Evolutionary conservation across 495 filamentous ascomycete genomes (phyloP).

Genomic region (Hypoxylon fuscum): DNA sequence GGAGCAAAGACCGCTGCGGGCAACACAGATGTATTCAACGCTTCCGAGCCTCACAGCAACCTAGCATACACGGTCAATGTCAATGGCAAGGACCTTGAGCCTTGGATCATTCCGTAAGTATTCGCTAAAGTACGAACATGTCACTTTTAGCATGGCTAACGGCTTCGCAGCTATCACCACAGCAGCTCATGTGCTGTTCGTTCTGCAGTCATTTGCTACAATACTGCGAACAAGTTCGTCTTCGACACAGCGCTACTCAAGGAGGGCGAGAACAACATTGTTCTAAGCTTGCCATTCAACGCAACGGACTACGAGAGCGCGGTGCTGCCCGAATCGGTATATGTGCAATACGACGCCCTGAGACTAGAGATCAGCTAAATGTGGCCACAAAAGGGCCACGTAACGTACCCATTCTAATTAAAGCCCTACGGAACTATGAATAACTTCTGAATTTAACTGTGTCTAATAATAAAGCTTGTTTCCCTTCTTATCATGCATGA

Average conservation of each 20-base stretch:
- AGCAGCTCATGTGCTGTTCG: constrained; percentile 63
- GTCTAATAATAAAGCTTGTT: constrained; percentile 1
- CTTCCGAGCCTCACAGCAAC: constrained; percentile 56
- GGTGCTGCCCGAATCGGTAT: constrained; percentile 57
- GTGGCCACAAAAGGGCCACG: constrained; percentile 30
- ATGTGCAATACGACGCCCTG: constrained; percentile 69
- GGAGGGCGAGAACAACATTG: constrained; percentile 58
- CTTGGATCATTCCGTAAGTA: constrained; percentile 59
- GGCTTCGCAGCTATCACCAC: constrained; percentile 44
- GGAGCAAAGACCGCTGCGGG: constrained; percentile 65
- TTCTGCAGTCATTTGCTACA: constrained; percentile 65
- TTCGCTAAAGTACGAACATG: not conserved
- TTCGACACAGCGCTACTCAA: constrained; percentile 57
- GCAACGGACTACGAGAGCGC: constrained; percentile 65
- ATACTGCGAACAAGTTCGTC: constrained; percentile 59
- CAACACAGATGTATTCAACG: constrained; percentile 63
- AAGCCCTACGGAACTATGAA: not conserved
- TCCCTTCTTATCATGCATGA: not conserved
- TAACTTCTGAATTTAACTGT: not conserved
- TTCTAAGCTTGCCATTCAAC: constrained; percentile 61
- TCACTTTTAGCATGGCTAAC: constrained; percentile 8
- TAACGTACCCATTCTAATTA: constrained; percentile 9
- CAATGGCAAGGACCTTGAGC: constrained; percentile 53
- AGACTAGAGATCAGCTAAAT: constrained; percentile 55
- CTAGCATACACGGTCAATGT: constrained; percentile 53